Percentiles rank a stretch among this genome's conserved stretches.
Evolutionary conservation across 208 protist genomes (phyloP).

Genomic region (Wallacemonas sp.): DNA sequence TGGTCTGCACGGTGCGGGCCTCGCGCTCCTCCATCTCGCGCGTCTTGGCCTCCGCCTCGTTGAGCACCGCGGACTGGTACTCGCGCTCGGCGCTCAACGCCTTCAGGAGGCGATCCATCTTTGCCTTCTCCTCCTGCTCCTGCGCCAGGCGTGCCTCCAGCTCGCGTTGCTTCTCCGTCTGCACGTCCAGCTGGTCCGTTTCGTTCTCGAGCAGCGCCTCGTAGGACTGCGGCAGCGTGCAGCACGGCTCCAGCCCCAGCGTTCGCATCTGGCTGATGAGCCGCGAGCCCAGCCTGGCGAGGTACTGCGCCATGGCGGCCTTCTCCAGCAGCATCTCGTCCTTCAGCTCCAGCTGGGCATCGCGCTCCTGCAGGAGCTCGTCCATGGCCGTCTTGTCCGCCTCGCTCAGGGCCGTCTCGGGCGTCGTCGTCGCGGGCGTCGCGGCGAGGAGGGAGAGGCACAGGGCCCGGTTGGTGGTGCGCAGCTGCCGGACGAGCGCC

Average conservation of each 20-base stretch:
- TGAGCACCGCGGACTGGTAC: slow-evolving; percentile 50
- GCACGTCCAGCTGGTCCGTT: slow-evolving; percentile 45
- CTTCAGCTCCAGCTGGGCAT: slow-evolving; percentile 69
- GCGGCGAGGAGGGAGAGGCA: slow-evolving; percentile 34
- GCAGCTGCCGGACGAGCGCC: slow-evolving; percentile 56
- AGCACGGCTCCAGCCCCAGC: slow-evolving; percentile 67
- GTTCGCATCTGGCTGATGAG: slow-evolving; percentile 77
- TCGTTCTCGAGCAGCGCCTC: slow-evolving; percentile 64
- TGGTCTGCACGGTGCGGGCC: slow-evolving; percentile 29
- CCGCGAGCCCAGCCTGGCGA: slow-evolving; percentile 61
- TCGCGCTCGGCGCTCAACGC: slow-evolving; percentile 68
- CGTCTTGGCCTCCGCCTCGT: slow-evolving; percentile 41
- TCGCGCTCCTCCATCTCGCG: slow-evolving; percentile 66
- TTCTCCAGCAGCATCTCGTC: slow-evolving; percentile 82
- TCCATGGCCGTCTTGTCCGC: slow-evolving; percentile 29
- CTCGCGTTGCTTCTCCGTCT: slow-evolving; percentile 58
- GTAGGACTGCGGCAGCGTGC: slow-evolving; percentile 67
- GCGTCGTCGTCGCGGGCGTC: slow-evolving; percentile 19
- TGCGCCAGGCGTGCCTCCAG: slow-evolving; percentile 54
- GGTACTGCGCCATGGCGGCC: slow-evolving; percentile 74
- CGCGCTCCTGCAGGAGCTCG: slow-evolving; percentile 62
- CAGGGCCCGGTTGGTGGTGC: slow-evolving; percentile 53
- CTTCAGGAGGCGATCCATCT: slow-evolving; percentile 56
- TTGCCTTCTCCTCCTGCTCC: slow-evolving; percentile 66
- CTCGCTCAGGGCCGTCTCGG: background rate